Evolutionary conservation across 2,329 filamentous ascomycete genomes (phyloP).

Genomic region (Penicillium sp.): DNA sequence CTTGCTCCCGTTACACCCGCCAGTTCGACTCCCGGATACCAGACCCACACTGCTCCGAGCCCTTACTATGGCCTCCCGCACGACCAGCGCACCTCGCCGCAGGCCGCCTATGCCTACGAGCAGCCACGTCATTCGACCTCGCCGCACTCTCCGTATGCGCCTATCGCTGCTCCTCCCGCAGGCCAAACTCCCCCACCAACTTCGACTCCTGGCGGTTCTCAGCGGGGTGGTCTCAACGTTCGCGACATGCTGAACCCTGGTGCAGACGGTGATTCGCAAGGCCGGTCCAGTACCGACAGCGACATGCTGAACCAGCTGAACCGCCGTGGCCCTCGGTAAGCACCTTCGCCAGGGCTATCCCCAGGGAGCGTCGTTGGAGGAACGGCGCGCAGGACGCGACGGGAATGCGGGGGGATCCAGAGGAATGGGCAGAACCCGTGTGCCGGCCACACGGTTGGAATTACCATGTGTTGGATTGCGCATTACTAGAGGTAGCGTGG

Average conservation of each 20-base stretch:
- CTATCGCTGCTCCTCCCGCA: slow-evolving; percentile 33
- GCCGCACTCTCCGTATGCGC: slow-evolving; percentile 45
- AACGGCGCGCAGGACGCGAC: slow-evolving; percentile 7
- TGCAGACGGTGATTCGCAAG: slow-evolving; percentile 31
- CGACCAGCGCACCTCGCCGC: slow-evolving; percentile 48
- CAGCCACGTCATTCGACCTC: slow-evolving; percentile 44
- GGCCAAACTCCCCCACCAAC: slow-evolving; percentile 42
- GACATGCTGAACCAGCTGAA: slow-evolving; percentile 53
- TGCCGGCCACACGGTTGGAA: slow-evolving; percentile 28
- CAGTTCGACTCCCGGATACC: slow-evolving; percentile 46
- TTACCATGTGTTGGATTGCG: slow-evolving; percentile 20
- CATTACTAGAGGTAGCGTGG: slow-evolving; percentile 11
- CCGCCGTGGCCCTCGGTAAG: slow-evolving; percentile 33
- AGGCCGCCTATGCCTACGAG: slow-evolving; percentile 47
- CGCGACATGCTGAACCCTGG: slow-evolving; percentile 51
- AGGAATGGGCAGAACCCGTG: slow-evolving; percentile 20
- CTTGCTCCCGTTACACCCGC: slow-evolving; percentile 51
- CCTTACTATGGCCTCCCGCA: slow-evolving; percentile 43
- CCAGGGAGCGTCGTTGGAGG: background rate
- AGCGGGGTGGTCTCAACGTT: slow-evolving; percentile 48
- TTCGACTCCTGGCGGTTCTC: slow-evolving; percentile 35
- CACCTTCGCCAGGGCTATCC: slow-evolving; percentile 19
- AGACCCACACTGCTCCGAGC: slow-evolving; percentile 39
- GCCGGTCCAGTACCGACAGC: slow-evolving; percentile 50
- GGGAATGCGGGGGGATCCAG: slow-evolving; percentile 11